A percentile compares a stretch with the other conserved stretches of the same genome.
Evolutionary conservation across 2,329 filamentous ascomycete genomes (phyloP).

Genomic region (Epichloe gansuensis): DNA sequence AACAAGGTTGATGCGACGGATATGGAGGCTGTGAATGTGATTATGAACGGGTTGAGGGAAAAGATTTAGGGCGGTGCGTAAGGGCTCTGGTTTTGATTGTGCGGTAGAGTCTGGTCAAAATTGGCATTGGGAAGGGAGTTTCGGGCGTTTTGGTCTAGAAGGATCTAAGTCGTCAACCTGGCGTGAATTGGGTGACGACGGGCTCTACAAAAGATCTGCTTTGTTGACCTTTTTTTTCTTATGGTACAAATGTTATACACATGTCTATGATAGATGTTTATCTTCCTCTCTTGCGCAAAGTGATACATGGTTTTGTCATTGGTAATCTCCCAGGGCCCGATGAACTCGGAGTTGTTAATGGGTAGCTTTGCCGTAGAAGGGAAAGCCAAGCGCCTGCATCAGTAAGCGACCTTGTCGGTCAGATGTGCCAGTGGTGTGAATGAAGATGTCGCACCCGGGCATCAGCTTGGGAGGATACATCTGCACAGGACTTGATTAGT

Average conservation of each 20-base stretch:
- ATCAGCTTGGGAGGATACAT: constrained; percentile 59
- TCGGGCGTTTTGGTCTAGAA: constrained; percentile 12
- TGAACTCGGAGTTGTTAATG: constrained; percentile 13
- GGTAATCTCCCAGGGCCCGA: too few species aligned
- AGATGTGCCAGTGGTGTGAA: constrained; percentile 74
- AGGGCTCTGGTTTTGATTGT: background rate
- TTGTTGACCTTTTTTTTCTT: background rate
- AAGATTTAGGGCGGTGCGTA: constrained; percentile 24
- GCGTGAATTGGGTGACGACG: background rate
- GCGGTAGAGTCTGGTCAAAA: too few species aligned
- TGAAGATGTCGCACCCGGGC: constrained; percentile 69
- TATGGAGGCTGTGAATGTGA: constrained; percentile 72
- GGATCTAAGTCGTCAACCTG: background rate
- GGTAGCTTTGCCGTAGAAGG: constrained; percentile 65
- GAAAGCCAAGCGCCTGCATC: constrained; percentile 34
- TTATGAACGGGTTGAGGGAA: constrained; percentile 56
- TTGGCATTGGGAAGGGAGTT: constrained; percentile 23
- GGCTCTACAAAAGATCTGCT: background rate
- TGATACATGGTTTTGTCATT: background rate
- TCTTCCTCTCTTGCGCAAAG: background rate
- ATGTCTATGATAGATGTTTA: constrained; percentile 9
- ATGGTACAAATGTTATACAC: constrained; percentile 25
- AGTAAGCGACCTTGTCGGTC: constrained; percentile 76
- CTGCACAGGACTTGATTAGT: constrained; percentile 17
- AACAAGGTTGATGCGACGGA: constrained; percentile 64